These are phyloP conservation scores for Teunomyces panamensis DNA, from an alignment of 805 yeast genomes.

Conservation along the genomic window DNA sequence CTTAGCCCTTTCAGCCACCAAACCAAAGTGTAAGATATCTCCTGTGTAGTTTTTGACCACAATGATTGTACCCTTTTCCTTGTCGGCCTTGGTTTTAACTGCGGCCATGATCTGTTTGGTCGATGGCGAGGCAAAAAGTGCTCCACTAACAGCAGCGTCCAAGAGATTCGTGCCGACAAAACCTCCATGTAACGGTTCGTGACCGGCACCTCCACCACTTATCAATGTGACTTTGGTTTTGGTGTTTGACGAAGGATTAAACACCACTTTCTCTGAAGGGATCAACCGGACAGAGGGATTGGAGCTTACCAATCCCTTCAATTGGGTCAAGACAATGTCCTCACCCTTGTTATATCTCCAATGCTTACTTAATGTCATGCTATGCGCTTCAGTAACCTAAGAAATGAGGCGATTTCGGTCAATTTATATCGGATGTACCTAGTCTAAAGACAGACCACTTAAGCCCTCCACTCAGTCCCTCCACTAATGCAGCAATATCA, in stretches of 20 bases:
- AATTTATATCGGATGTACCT: not conserved
- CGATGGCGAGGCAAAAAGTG: constrained; percentile 93
- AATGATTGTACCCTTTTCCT: constrained; percentile 63
- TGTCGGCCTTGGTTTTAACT: constrained; percentile 53
- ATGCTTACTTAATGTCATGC: constrained; percentile 39
- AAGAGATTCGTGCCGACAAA: constrained; percentile 81
- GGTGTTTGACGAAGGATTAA: constrained; percentile 36
- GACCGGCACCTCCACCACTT: constrained; percentile 96
- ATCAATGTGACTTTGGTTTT: constrained; percentile 64
- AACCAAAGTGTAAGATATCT: constrained; percentile 87
- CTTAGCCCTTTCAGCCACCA: constrained; percentile 86
- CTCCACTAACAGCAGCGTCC: constrained; percentile 87
- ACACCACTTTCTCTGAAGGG: constrained; percentile 56
- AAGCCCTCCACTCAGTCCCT: not conserved
- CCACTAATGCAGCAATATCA: too few species aligned
- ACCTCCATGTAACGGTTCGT: constrained; percentile 92
- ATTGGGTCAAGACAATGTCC: constrained; percentile 46
- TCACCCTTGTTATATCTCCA: constrained; percentile 46
- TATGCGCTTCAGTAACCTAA: not conserved
- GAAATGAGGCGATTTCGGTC: not conserved
- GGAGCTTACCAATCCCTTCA: constrained; percentile 51
- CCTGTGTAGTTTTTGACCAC: constrained; percentile 94
- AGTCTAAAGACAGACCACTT: not conserved
- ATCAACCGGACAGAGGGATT: constrained; percentile 56
- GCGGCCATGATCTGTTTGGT: constrained; percentile 81